Evolutionary conservation across 257 asterid genomes (phyloP), one percentile per base, ranked within the genome.

Genomic region (Knoxia roxburghii): DNA sequence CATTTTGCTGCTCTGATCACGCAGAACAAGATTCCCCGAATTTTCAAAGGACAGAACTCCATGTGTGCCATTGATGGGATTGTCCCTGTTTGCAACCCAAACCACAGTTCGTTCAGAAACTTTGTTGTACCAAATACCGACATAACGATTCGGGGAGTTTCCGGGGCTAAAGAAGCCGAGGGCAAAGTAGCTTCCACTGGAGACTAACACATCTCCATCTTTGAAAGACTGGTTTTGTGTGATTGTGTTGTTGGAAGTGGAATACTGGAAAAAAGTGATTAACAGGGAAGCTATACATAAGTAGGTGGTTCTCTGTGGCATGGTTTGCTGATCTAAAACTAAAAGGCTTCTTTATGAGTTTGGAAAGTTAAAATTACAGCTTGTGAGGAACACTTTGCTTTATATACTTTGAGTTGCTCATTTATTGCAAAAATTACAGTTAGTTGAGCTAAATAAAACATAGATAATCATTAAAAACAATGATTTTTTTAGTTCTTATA

Each of bases 81-180:
- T 67, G 21, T 76, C 33, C 63, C 74, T 65, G 63, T 81, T 81
- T 41, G 83, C 86, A 4, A 81, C 75, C 83, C 86, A 81, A 41
- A 78, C 83, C 18, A 72, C 79, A 20, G 74, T 80, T 75, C 61
- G 71, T 39, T 74, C 77, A 0, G 80, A 64, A 27, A 77, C 66
- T 23, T 56, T 75, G 72, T 68, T 74, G 72, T 74, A 80, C 80
- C 85, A 77, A 17, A 80, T 72, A 12, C 82, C 85, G 2, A 77
- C 45, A 64, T 68, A 75, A 1, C 72, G 77, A 51, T 68, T 57
- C 7, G 9, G 15, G 27, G 83, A 73, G 35, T 30, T 71, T 60
- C 78, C 76, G 35, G 85, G 76, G 71, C 80, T 77, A 53, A 80
- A 76, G 71, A 80, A 80, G n/a, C 84, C 84, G 17, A 80, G 62